Base-by-base conservation (phyloP, 331 rosid species). In the Acacia concinna region DNA sequence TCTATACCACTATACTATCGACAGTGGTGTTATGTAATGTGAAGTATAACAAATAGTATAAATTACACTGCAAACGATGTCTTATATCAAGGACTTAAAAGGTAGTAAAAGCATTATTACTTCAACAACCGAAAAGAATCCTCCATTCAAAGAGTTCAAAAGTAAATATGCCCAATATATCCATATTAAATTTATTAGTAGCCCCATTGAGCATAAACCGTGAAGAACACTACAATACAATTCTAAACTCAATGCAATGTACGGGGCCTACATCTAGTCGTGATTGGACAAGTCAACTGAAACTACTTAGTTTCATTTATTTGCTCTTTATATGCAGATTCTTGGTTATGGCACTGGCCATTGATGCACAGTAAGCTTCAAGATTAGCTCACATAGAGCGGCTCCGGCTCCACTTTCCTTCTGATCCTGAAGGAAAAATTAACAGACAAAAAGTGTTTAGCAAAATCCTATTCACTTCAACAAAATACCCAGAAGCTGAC, bases 401-500 rank as follows among this genome's bases (percentile, higher is more conserved):
- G 96, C 81, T 89, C 89, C 28, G 94, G 92, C 87, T 85, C 93
- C 79, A 87, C 91, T 76, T 90, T 93, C 83, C 92, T 73, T 81
- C 88, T 86, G 82, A 96, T 96, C 99, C 98, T 93, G 89, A 77
- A 85, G 84, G 35, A 75, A 78, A 78, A 81, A 34, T 63, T 46
- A 64, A 72, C 62, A 84, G 6, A 78, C 62, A 46, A 75, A 20
- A 74, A 27, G 72, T 76, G 63, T 68, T 83, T 8, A 75, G 73
- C 65, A 73, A 74, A 14, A 59, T 62, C 38, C 44, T 60, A 49
- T 27, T 70, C 52, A 41, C 52, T 52, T 47, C 62, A 51, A 56
- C 32, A 68, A 28, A 40, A 68, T 13, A 38, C 35, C 43, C 69
- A 32, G 41, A 64, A 64, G 27, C 44, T 15, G 69, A 46, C 40